phyloP scores from a whole-genome alignment of 352 stramenopile species.

The Globisporangium lucens region DNA sequence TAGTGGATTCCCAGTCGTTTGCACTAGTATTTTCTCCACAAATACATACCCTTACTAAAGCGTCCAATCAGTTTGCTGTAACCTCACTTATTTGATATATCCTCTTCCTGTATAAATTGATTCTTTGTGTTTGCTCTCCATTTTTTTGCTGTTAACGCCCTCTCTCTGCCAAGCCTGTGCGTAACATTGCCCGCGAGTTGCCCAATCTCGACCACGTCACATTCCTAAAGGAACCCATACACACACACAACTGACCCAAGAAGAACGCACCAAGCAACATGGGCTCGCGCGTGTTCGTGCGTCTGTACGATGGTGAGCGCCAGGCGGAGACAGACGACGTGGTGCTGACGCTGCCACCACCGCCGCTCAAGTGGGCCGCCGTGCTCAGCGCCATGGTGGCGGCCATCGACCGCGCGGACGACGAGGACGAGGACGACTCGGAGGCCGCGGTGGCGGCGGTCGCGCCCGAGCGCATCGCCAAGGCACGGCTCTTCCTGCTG shows the following conservation, averaged over 20 bases:
- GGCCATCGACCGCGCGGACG: conserved; percentile 48
- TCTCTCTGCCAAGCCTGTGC: neutral
- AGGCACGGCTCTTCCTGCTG: conserved; percentile 62
- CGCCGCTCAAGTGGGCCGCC: conserved; percentile 66
- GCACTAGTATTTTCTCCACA: neutral
- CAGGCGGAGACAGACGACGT: conserved; percentile 58
- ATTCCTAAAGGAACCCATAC: conserved; percentile 2
- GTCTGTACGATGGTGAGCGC: conserved; percentile 56
- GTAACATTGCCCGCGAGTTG: neutral
- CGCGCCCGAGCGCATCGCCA: conserved; percentile 24
- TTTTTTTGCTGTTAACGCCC: neutral
- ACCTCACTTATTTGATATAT: neutral
- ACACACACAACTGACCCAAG: neutral
- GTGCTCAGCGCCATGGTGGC: conserved; percentile 62
- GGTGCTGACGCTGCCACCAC: conserved; percentile 59
- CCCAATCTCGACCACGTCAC: neutral
- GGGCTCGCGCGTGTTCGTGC: conserved; percentile 67
- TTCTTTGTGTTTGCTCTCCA: neutral
- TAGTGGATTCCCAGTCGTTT: conserved; percentile 28
- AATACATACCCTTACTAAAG: neutral
- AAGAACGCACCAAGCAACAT: conserved; percentile 12
- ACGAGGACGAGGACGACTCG: conserved; percentile 39
- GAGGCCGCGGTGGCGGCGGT: conserved; percentile 8
- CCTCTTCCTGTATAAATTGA: neutral
- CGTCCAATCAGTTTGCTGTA: neutral